Base-by-base conservation (phyloP, 2,329 filamentous ascomycete species). In the Fusarium graminum region DNA sequence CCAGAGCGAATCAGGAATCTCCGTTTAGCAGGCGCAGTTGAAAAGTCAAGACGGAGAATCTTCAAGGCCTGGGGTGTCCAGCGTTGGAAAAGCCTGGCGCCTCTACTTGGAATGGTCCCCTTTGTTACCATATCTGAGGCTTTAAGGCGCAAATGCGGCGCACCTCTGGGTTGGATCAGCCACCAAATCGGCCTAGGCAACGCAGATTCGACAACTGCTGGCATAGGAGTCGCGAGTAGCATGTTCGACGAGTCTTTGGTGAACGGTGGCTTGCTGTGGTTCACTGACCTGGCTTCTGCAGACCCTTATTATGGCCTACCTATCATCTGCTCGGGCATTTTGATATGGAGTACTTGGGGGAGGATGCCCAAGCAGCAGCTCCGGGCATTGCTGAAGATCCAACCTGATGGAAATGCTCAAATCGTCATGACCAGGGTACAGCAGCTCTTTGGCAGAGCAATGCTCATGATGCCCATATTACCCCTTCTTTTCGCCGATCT, bases 211-310 rank as follows among this genome's bases (percentile, higher is more conserved):
- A 56, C 62, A 8, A 50, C 71, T 4, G 63, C 74, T n/a, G 62
- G 67, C 26, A 36, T 76, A 4, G 72, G 72, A 13, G 66, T 70
- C 6, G 59, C 73, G 19, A 65, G 68, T 51, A 62, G 62, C 55
- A 64, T 76, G 52, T 66, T 75, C 36, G 74, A 84, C 41, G 74
- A 78, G 4, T 77, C 79, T 2, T 69, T 88, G n/a, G 70, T 77
- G 1, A 77, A 81, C 0, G 85, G 83, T 7, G 85, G 86, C 26
- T 80, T 78, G 39, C 76, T 87, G 16, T 88, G 86, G 85, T 86
- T 88, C 68, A 76, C 80, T 3, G 82, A 88, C 65, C 79, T 88
- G 25, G 82, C 81, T 8, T 80, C 72, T 29, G 75, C 82, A 30
- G 86, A 88, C 60, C 84, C 86, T 1, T 82, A 81, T 55, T 77